A percentile compares a stretch with the other conserved stretches of the same genome.
Conservation (phyloP, 352 stramenopile genomes). For the Elongisporangium undulatum region DNA sequence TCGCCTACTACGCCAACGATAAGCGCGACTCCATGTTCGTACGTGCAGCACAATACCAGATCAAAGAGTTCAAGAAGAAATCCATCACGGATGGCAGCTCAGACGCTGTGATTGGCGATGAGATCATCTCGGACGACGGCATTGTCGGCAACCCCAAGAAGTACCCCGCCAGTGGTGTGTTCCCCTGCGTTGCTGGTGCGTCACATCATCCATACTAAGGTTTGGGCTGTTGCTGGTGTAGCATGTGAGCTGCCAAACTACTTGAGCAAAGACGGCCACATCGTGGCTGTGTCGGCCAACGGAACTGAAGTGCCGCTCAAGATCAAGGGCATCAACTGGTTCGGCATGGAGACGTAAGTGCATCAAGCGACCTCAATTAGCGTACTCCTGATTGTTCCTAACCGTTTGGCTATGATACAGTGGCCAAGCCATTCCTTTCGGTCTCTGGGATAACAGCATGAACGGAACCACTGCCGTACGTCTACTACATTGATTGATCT, state of each 20-base stretch:
- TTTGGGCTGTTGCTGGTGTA: too few species aligned
- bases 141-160: conserved; percentile 45
- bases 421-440: conserved; percentile 40
- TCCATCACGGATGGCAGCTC: conserved; percentile 22
- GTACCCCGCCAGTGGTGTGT: conserved; percentile 14
- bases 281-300: conserved; percentile 41
- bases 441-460: conserved; percentile 52
- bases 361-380: neutral
- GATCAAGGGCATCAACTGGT: conserved; percentile 77
- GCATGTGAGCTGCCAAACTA: conserved; percentile 54
- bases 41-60: conserved; percentile 9
- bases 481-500: neutral
- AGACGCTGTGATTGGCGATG: conserved; percentile 13
- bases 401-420: conserved; percentile 5
- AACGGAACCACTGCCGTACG: conserved; percentile 52
- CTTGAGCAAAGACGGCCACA: conserved; percentile 51
- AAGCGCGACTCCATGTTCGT: conserved; percentile 4
- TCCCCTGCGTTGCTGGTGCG: too few species aligned
- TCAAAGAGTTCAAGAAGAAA: conserved; percentile 13
- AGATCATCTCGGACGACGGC: conserved; percentile 42
- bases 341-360: conserved; percentile 47
- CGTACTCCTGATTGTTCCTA: neutral
- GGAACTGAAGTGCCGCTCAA: conserved; percentile 36
- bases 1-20: conserved; percentile 10
- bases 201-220: too few species aligned